phyloP scores from a whole-genome alignment of 192 early-diverging fungal species.

The Umbelopsis sp. region DNA sequence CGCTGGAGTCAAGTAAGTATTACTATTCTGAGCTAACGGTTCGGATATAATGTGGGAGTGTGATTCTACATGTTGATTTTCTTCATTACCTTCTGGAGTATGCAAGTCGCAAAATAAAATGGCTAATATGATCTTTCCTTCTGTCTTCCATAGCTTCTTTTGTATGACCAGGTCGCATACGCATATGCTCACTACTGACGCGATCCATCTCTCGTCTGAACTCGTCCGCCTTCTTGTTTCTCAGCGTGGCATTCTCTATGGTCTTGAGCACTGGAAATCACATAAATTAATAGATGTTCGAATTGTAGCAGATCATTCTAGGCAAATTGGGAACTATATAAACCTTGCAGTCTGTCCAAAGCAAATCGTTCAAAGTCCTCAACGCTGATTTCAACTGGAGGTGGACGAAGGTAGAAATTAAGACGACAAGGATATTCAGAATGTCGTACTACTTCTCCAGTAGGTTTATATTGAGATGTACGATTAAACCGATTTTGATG shows the following conservation, averaged over 20 bases:
- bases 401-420: slow-evolving; percentile 71
- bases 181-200: slow-evolving; percentile 61
- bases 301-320: neutral
- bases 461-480: neutral
- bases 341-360: slow-evolving; percentile 72
- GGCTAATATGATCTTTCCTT: slow-evolving; percentile 79
- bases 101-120: slow-evolving; percentile 81
- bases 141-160: slow-evolving; percentile 60
- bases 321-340: too few relatives aligned
- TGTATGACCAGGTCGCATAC: slow-evolving; percentile 56
- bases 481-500: slow-evolving; percentile 10
- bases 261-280: slow-evolving; percentile 68
- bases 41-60: neutral
- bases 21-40: neutral
- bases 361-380: slow-evolving; percentile 75
- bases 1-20: slow-evolving; percentile 38
- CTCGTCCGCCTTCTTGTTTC: slow-evolving; percentile 64
- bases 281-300: neutral
- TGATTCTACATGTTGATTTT: neutral
- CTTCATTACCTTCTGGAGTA: slow-evolving; percentile 58
- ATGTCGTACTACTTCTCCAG: slow-evolving; percentile 17
- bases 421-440: slow-evolving; percentile 49
- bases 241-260: slow-evolving; percentile 79
- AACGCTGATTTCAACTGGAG: slow-evolving; percentile 64
- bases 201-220: slow-evolving; percentile 52